phyloP scores from a whole-genome alignment of 495 filamentous ascomycete species.

The Rusavskia elegans region DNA sequence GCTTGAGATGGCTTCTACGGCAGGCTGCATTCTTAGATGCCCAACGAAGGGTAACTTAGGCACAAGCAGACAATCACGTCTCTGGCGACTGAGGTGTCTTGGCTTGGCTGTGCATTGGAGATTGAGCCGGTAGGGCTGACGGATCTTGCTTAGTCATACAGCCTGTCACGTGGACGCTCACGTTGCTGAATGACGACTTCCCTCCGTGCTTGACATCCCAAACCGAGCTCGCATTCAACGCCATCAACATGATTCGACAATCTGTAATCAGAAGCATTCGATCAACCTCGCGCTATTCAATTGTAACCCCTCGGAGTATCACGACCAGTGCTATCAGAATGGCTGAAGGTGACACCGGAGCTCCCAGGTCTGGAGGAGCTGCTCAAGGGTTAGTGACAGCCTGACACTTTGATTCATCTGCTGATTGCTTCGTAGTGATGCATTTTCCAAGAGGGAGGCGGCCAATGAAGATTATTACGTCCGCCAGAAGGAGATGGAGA shows the following conservation, averaged over 20 bases:
- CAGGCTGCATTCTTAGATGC: no score
- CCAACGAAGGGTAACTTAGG: no score
- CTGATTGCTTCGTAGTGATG: constrained; percentile 40
- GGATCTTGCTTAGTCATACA: not conserved
- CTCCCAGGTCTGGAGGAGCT: constrained; percentile 30
- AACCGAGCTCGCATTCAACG: no score
- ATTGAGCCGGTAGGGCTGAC: no score
- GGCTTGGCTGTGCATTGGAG: no score
- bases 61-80: no score
- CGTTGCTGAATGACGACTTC: not conserved
- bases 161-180: no score
- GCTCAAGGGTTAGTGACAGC: constrained; percentile 17
- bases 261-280: constrained; percentile 40
- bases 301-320: constrained; percentile 42
- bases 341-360: constrained; percentile 53
- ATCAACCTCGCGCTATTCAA: constrained; percentile 29
- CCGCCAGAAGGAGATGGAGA: constrained; percentile 67
- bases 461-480: constrained; percentile 76
- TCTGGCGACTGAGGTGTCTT: no score
- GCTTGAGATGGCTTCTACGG: no score
- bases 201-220: no score
- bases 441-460: constrained; percentile 80
- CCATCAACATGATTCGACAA: constrained; percentile 48
- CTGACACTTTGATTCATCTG: not conserved
- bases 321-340: constrained; percentile 44